Evolutionary conservation across 2,329 filamentous ascomycete species (phyloP), one percentile per base, ranked within the genome.

Genomic region (Thielaviopsis euricoi): DNA sequence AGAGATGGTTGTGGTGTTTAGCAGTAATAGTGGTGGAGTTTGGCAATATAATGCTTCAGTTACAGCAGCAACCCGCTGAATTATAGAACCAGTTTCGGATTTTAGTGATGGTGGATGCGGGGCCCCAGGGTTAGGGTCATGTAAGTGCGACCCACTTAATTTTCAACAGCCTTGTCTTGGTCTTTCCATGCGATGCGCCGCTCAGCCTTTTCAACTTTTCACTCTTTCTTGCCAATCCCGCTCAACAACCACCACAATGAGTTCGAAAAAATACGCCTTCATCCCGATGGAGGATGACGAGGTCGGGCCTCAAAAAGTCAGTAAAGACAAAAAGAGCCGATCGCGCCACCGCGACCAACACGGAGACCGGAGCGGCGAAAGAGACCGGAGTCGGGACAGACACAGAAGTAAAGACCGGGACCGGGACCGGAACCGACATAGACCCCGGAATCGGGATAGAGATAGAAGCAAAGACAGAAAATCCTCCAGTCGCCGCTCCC

Each of bases 221-320:
- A 4, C 25, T 9, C 25, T 26, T 26, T 26, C 25, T 26, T 9
- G 4, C 9, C 12, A 3, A 5, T 46, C 19, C 40, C 19, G 17
- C 17, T 5, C 13, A 10, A 46, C 5, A 26, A 19, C 26, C 12
- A 21, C 52, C 58, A 62, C 19, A 54, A 77, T 78, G 75, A 74
- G 72, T 61, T 72, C 73, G 52, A 84, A 84, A 68, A 80, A 78
- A 64, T 86, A 85, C 67, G 80, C 82, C 7, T 79, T 86, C 63
- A 69, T 86, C 62, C 77, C 82, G 7, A 86, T 86, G 82, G 81
- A 81, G 60, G 80, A 81, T 12, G 78, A 78, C 37, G 80, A 81
- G 61, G 73, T 81, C n/a, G 75, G 76, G 9, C 55, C 56, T 17
- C 55, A 60, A 21, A 55, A 58, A 40, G 56, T 56, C 29, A 25